Evolutionary conservation across 495 filamentous ascomycete species (phyloP), one percentile per base, ranked within the genome.

Genomic region (Tuber borchii): DNA sequence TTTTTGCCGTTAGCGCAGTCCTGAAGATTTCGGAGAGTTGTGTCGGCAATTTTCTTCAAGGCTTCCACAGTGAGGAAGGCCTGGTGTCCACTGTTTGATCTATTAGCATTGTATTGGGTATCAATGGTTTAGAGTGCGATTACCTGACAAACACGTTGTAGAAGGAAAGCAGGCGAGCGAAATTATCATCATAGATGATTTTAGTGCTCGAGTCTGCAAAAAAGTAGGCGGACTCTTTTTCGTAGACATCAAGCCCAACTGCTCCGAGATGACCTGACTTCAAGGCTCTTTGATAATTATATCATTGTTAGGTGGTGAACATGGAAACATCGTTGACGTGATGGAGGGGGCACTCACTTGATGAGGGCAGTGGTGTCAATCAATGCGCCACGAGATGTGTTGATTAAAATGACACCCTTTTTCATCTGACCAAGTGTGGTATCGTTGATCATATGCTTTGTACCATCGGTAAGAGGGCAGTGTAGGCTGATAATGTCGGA

Each of bases 61-160:
- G 90, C 90, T 83, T 92, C 90, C 37, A 87, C 82, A 2, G 90
- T 92, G 72, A 92, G 90, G 82, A 92, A 92, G 1, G 88, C 90
- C 84, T 92, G 90, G 77, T 92, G 90, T 0, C 90, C 89, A 76
- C 87, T 90, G 72, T 90, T 81, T 90, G 88, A 70, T 90, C 84
- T 76, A 90, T 90, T 75, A 91, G 73, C 6, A 71, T 46, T 46
- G 22, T 20, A n/a, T 10, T 16, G 34, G 31, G 34, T 43, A 45
- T 42, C 39, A 17, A 17, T n/a, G 0, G 46, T 34, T 42, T 75
- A 34, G 46, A n/a, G n/a, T 46, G 26, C n/a, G 56, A 34, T 65
- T 75, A 78, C 81, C 71, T 89, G 73, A 92, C 83, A 69, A 92
- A 79, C 9, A 91, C 90, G 75, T 92, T 92, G 69, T 88, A 90